Conservation (phyloP, 164 flowering plant species). For the Amborella trichopoda region DNA sequence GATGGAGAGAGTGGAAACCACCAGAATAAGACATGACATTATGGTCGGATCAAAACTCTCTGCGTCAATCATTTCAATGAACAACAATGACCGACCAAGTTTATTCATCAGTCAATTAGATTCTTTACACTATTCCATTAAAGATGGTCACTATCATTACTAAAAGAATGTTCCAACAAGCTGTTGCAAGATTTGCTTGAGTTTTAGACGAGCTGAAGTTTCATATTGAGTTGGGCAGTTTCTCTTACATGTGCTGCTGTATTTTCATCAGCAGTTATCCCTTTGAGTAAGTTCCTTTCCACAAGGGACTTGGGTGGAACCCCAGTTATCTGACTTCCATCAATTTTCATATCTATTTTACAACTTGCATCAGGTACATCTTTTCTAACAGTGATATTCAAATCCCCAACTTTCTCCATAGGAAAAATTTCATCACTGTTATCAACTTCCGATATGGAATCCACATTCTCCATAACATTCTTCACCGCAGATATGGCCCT, state of each 20-base stretch:
- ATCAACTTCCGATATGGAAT: slow-evolving; percentile 11
- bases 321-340: slow-evolving; percentile 65
- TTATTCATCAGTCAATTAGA: no score
- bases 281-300: slow-evolving; percentile 80
- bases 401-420: slow-evolving; percentile 61
- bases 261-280: slow-evolving; percentile 97
- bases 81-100: no score
- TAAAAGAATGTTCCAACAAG: no score
- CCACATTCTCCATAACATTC: slow-evolving; percentile 35
- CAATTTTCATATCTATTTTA: slow-evolving; percentile 89
- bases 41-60: no score
- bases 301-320: slow-evolving; percentile 29
- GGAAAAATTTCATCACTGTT: slow-evolving; percentile 15
- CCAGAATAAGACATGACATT: no score
- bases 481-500: slow-evolving; percentile 57
- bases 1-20: no score
- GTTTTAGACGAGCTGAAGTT: no score
- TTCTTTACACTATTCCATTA: no score
- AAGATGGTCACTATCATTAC: no score
- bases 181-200: no score
- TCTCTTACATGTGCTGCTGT: slow-evolving; percentile 95
- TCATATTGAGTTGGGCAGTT: no score
- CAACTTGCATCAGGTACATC: slow-evolving; percentile 71
- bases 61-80: no score
- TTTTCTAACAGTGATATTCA: slow-evolving; percentile 47